A percentile compares a stretch with the other conserved stretches of the same genome.
phyloP scores from a whole-genome alignment of 2,329 filamentous ascomycete species.

The Fonsecaea nubica region DNA sequence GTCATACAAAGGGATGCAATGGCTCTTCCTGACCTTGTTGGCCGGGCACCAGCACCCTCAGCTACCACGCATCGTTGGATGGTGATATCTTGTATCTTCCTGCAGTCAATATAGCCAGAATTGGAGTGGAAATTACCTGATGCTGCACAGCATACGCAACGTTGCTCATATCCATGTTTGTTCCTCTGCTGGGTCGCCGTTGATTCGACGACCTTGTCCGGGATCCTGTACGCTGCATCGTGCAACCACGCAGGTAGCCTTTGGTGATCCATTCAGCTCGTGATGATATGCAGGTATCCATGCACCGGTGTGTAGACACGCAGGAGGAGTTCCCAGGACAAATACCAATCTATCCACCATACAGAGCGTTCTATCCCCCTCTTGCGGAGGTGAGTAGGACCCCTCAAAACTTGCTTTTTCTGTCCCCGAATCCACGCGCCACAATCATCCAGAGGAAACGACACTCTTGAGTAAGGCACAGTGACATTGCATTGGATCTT shows the following conservation, averaged over 20 bases:
- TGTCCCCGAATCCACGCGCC: background rate
- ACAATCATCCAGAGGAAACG: background rate
- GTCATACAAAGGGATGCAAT: conserved; percentile 1
- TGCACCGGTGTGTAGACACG: background rate
- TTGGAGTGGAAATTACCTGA: conserved; percentile 6
- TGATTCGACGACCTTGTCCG: conserved; percentile 6
- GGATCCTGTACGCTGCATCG: conserved; percentile 13
- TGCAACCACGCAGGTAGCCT: conserved; percentile 4
- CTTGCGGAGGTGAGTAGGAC: background rate
- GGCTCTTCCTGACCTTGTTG: background rate
- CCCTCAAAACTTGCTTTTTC: background rate
- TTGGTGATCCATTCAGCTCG: conserved; percentile 2
- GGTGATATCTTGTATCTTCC: conserved; percentile 2
- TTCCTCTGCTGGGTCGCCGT: background rate
- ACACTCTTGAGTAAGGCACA: background rate
- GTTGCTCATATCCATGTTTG: conserved; percentile 13
- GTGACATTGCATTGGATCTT: background rate
- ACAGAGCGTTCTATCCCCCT: background rate
- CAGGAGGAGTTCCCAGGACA: background rate
- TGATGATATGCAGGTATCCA: conserved; percentile 2
- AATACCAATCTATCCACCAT: background rate
- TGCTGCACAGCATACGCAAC: conserved; percentile 17
- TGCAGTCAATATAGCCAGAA: conserved; percentile 6
- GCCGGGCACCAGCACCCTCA: background rate
- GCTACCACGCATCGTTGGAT: background rate